phyloP scores from a whole-genome alignment of 768 basidiomycete species.

The Phlebiopsis flavidoalba region DNA sequence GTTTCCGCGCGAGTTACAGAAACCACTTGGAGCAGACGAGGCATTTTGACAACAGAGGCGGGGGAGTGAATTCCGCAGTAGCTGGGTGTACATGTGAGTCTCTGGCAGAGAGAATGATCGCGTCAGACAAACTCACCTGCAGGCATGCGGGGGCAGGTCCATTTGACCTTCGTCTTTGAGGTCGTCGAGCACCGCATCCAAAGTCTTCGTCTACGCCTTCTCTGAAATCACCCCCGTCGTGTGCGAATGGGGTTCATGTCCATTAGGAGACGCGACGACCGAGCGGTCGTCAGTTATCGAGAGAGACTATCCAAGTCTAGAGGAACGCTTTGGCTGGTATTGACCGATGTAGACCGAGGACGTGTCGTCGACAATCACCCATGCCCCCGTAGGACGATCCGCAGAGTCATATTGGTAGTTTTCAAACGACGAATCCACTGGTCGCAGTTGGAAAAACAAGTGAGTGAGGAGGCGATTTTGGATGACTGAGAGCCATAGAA shows the following conservation, averaged over 20 bases:
- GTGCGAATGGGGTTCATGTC: conserved; percentile 32
- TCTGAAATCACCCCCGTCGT: conserved; percentile 5
- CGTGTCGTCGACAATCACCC: conserved; percentile 70
- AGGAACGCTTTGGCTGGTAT: conserved; percentile 46
- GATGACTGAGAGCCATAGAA: conserved; percentile 11
- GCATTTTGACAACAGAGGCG: conserved; percentile 94
- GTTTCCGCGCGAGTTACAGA: conserved; percentile 97
- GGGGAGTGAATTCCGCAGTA: conserved; percentile 99
- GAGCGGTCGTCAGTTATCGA: conserved; percentile 63
- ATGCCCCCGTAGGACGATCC: conserved; percentile 73
- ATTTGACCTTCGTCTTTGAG: conserved; percentile 75
- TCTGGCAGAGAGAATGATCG: background rate
- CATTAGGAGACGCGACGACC: conserved; percentile 28
- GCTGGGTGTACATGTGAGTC: conserved; percentile 35
- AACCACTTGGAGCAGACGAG: conserved; percentile 92
- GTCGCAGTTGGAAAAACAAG: conserved; percentile 3
- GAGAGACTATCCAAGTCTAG: conserved; percentile 64
- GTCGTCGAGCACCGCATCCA: conserved; percentile 84
- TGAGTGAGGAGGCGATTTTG: background rate
- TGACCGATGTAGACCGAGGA: conserved; percentile 78
- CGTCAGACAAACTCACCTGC: conserved; percentile 63
- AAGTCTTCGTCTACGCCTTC: conserved; percentile 68
- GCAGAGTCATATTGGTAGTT: conserved; percentile 84
- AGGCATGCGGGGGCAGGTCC: conserved; percentile 88
- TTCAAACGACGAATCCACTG: conserved; percentile 83